Conservation (phyloP, 2,329 filamentous ascomycete genomes). For the Cladophialophora psammophila region DNA sequence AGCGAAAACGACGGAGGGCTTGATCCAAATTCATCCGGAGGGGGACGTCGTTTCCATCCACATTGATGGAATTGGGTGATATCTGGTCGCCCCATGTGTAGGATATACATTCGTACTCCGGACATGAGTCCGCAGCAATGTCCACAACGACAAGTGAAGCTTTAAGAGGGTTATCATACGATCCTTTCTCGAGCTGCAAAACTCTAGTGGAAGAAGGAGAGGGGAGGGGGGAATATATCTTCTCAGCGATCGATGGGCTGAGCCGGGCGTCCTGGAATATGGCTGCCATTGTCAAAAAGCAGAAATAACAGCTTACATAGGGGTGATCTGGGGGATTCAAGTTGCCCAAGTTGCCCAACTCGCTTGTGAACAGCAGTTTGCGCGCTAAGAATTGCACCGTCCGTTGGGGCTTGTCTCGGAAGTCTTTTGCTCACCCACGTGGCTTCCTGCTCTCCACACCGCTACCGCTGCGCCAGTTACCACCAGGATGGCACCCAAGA, state of each 20-base stretch:
- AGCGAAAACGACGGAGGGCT: constrained; percentile 1
- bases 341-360: too few relatives aligned
- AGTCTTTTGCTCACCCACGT: neutral
- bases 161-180: neutral
- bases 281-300: constrained; percentile 7
- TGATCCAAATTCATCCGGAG: constrained; percentile 1
- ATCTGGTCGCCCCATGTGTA: constrained; percentile 2
- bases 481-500: neutral
- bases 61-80: neutral
- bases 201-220: constrained; percentile 3
- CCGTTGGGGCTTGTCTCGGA: neutral
- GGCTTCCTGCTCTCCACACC: constrained; percentile 1
- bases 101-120: constrained; percentile 5
- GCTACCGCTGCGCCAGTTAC: neutral
- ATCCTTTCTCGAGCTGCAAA: neutral
- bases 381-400: neutral
- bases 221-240: constrained; percentile 1
- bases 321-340: neutral
- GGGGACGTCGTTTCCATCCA: neutral
- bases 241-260: neutral
- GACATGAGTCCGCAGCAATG: neutral
- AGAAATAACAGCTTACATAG: neutral
- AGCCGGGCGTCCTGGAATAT: constrained; percentile 12
- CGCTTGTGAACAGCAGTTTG: neutral
- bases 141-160: constrained; percentile 7